Evolutionary conservation across 1,284 basidiomycete genomes (phyloP).

Genomic region (Ganoderma boninense): DNA sequence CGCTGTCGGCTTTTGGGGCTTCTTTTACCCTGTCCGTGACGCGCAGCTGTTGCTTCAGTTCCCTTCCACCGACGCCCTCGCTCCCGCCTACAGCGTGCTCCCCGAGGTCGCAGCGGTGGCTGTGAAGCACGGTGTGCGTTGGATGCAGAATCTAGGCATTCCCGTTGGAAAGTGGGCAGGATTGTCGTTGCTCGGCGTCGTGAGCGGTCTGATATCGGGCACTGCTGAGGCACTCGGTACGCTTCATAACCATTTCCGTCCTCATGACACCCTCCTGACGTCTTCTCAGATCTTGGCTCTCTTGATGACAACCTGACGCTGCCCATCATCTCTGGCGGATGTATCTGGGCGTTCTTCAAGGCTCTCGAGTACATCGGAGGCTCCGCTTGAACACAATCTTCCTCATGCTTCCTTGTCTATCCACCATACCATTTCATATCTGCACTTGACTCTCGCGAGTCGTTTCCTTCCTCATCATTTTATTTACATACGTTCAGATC

Average conservation of each 20-base stretch:
- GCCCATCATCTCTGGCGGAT: conserved; percentile 89
- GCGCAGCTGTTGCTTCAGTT: conserved; percentile 44
- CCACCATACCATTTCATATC: conserved; percentile 1
- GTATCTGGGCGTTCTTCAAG: conserved; percentile 78
- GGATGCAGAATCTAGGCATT: conserved; percentile 13
- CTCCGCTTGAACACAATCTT: conserved; percentile 15
- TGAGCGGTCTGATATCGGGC: conserved; percentile 82
- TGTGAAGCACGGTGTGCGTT: conserved; percentile 23
- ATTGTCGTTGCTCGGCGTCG: conserved; percentile 63
- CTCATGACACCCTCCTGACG: not conserved
- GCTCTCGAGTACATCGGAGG: conserved; percentile 42
- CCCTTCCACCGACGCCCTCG: conserved; percentile 26
- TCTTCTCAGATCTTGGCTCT: conserved; percentile 77
- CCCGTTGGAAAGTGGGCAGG: conserved; percentile 56
- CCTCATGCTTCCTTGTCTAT: not conserved
- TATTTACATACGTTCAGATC: not conserved
- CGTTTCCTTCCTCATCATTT: not conserved
- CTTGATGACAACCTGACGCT: conserved; percentile 95
- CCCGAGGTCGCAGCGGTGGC: conserved; percentile 11
- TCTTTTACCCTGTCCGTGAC: conserved; percentile 56
- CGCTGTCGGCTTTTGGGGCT: conserved; percentile 83
- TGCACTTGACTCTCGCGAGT: not conserved
- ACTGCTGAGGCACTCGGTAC: conserved; percentile 86
- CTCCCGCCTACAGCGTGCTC: conserved; percentile 15
- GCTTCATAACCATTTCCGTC: conserved; percentile 31